These are phyloP conservation scores for Grigorovia yakushimaensis DNA, from an alignment of 805 yeast species.

Conservation along the genomic window DNA sequence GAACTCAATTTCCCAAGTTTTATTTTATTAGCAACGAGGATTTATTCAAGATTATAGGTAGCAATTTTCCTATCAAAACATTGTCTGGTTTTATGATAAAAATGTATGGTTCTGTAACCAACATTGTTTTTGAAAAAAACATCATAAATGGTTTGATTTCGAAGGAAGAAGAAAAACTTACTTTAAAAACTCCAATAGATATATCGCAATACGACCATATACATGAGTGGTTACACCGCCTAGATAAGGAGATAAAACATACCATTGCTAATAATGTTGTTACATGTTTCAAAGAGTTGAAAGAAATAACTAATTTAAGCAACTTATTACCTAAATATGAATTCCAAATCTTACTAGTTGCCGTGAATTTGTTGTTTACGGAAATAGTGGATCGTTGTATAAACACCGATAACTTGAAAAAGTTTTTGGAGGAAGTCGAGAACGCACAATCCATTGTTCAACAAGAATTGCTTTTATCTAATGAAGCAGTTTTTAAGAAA, in stretches of 20 bases:
- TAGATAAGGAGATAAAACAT: conserved; percentile 44
- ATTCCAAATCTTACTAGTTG: conserved; percentile 45
- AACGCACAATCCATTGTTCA: neutral
- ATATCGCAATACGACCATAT: conserved; percentile 21
- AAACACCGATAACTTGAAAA: neutral
- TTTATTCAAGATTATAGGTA: conserved; percentile 71
- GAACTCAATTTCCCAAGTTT: conserved; percentile 69
- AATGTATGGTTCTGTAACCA: conserved; percentile 58
- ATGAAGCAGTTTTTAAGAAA: neutral
- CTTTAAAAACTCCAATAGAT: conserved; percentile 35
- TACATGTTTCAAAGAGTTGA: conserved; percentile 15
- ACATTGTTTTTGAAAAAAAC: conserved; percentile 31
- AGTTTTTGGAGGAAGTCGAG: neutral
- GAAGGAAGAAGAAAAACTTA: conserved; percentile 53
- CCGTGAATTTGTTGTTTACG: conserved; percentile 53
- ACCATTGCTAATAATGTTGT: conserved; percentile 30
- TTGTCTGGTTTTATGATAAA: conserved; percentile 55
- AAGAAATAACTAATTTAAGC: conserved; percentile 6
- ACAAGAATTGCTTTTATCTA: neutral
- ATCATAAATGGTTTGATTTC: conserved; percentile 44
- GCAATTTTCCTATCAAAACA: conserved; percentile 35
- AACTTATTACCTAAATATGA: conserved; percentile 34
- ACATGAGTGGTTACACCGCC: conserved; percentile 47
- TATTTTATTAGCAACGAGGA: conserved; percentile 90
- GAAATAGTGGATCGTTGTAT: conserved; percentile 29